These are phyloP conservation scores for Eucalyptus pumila DNA, from an alignment of 345 rosid species.

Conservation along the genomic window DNA sequence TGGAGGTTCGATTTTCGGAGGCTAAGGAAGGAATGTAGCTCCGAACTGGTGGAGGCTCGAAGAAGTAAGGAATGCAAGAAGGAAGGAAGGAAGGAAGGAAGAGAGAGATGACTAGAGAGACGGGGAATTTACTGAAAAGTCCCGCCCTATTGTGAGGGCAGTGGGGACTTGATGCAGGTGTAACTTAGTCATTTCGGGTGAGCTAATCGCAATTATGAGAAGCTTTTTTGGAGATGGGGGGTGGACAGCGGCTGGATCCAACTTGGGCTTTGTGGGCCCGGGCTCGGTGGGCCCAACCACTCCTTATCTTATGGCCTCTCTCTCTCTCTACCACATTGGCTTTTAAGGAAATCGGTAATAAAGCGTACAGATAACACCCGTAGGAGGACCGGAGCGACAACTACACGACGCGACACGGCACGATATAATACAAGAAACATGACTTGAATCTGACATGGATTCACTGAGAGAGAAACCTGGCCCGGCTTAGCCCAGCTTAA, in stretches of 20 bases:
- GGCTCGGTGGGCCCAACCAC: not conserved
- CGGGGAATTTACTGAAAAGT: not conserved
- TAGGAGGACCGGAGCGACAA: rapidly evolving
- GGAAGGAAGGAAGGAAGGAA: not conserved
- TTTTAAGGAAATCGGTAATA: not conserved
- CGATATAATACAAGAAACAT: rapidly evolving
- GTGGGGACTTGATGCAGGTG: not conserved
- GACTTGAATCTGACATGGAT: not conserved
- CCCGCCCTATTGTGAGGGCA: rapidly evolving
- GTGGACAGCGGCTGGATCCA: not conserved
- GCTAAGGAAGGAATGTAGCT: not conserved
- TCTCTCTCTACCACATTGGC: not conserved
- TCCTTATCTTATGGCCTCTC: not conserved
- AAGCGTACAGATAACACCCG: not conserved
- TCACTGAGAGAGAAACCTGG: not conserved
- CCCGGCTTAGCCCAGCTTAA: rapidly evolving
- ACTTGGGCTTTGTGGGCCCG: not conserved
- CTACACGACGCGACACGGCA: not conserved
- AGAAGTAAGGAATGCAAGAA: not conserved
- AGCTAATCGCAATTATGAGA: not conserved
- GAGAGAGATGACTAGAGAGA: not conserved
- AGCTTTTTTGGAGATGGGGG: not conserved
- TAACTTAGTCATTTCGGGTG: not conserved
- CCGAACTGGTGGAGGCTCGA: not conserved
- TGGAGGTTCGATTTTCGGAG: not conserved